Evolutionary conservation across 2,329 filamentous ascomycete species (phyloP).

Genomic region (Exophiala lecanii-corni): DNA sequence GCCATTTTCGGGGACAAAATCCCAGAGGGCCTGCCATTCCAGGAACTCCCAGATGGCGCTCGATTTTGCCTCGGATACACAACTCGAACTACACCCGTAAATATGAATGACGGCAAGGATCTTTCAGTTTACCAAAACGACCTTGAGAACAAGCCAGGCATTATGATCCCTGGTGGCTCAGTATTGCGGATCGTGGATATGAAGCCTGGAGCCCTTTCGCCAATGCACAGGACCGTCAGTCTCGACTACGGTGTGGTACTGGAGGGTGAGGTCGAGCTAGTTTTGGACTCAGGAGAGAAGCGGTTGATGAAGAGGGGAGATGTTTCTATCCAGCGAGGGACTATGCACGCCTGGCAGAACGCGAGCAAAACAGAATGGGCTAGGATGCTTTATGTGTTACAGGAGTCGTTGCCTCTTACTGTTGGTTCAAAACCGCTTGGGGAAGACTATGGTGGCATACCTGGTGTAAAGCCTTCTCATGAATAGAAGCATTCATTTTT

Average conservation of each 20-base stretch:
- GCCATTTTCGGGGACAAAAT: conserved; percentile 7
- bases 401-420: conserved; percentile 11
- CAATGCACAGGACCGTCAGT: conserved; percentile 52
- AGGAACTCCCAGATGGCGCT: not conserved
- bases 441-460: conserved; percentile 21
- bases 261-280: conserved; percentile 49
- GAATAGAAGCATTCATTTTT: too few species aligned
- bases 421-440: conserved; percentile 11
- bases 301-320: conserved; percentile 47
- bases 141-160: conserved; percentile 13
- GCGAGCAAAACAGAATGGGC: conserved; percentile 22
- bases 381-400: conserved; percentile 21
- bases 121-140: conserved; percentile 11
- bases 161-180: conserved; percentile 18
- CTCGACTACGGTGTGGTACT: conserved; percentile 53
- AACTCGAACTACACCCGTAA: conserved; percentile 9
- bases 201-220: conserved; percentile 36
- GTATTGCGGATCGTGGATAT: conserved; percentile 39
- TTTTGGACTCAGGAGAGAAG: conserved; percentile 48
- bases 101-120: conserved; percentile 12
- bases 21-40: conserved; percentile 1
- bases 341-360: conserved; percentile 37
- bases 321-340: conserved; percentile 49
- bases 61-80: conserved; percentile 14
- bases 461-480: conserved; percentile 2